Conservation (phyloP, 2,329 filamentous ascomycete species). For the Penicillium sp. region DNA sequence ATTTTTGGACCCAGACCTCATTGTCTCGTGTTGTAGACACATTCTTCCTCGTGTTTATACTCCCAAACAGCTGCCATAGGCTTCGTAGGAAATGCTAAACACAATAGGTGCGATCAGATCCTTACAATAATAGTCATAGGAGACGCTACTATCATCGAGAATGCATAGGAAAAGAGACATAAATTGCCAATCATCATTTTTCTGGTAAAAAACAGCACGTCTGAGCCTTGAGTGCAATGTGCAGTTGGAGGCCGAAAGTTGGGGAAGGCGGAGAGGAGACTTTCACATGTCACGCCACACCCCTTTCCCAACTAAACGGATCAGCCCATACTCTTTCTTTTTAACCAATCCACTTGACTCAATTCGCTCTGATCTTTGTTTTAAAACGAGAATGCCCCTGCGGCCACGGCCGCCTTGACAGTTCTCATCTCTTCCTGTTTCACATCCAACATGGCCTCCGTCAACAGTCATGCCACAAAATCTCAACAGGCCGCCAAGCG, state of each 20-base stretch:
- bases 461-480: constrained; percentile 26
- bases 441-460: constrained; percentile 26
- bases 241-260: too few relatives aligned
- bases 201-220: too few relatives aligned
- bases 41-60: too few relatives aligned
- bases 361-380: constrained; percentile 10
- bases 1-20: background rate
- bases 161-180: too few relatives aligned
- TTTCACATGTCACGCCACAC: constrained; percentile 37
- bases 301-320: constrained; percentile 18
- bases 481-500: constrained; percentile 42
- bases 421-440: constrained; percentile 4
- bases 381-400: constrained; percentile 19
- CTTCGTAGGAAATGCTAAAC: too few relatives aligned
- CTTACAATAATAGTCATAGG: too few relatives aligned
- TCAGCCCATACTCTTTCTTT: constrained; percentile 22
- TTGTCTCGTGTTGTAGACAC: too few relatives aligned
- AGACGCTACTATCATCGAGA: too few relatives aligned
- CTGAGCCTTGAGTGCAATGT: too few relatives aligned
- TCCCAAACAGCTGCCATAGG: too few relatives aligned
- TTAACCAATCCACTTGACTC: background rate
- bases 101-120: too few relatives aligned
- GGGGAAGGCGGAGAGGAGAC: background rate
- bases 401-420: constrained; percentile 15
- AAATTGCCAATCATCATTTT: too few relatives aligned